Evolutionary conservation across 306 rosid species (phyloP), one percentile per base, ranked within the genome.

Genomic region (Aeschynomene evenia): DNA sequence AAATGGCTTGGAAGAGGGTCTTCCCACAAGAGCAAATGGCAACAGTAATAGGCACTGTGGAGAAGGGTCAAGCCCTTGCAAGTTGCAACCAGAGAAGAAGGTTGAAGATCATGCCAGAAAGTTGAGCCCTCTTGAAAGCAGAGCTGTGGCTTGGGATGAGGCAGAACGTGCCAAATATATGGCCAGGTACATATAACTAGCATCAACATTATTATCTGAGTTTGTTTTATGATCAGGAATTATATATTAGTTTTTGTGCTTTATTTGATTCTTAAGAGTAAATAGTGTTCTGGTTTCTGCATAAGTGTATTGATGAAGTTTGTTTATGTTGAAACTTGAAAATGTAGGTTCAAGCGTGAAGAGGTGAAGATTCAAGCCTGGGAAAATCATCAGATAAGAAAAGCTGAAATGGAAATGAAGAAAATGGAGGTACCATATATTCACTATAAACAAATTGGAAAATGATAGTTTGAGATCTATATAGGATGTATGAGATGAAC

Each of bases 141-240:
- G 91, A 75, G 99, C 97, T 55, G 70, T 86, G 80, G 97, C 96
- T 57, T 95, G 99, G 99, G 93, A 95, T 66, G 97, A 95, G 45
- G 99, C 99, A 33, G 97, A 95, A 75, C 89, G 93, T 20, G 93
- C 99, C 50, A 95, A 89, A 63, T 89, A 84, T 70, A 86, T 60
- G 85, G 97, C 99, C 60, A 89, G 96, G 99, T 95, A 77, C 57
- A 57, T 21, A n/a, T n/a, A n/a, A n/a, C n/a, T 28, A 13, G 22
- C 21, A 24, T 43, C 19, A 43, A n/a, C n/a, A n/a, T n/a, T n/a
- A n/a, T n/a, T 37, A 15, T 3, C 22, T 13, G 53, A 33, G 8
- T 36, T 56, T 39, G 59, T 73, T 50, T 65, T 56, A 7, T 72
- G 8, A 22, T 55, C 18, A 11, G 4, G 20, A 42, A 6, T 9